Percentiles rank a stretch among this genome's conserved stretches.
Evolutionary conservation across 352 stramenopile species (phyloP).

Genomic region (Phytophthora lateralis): DNA sequence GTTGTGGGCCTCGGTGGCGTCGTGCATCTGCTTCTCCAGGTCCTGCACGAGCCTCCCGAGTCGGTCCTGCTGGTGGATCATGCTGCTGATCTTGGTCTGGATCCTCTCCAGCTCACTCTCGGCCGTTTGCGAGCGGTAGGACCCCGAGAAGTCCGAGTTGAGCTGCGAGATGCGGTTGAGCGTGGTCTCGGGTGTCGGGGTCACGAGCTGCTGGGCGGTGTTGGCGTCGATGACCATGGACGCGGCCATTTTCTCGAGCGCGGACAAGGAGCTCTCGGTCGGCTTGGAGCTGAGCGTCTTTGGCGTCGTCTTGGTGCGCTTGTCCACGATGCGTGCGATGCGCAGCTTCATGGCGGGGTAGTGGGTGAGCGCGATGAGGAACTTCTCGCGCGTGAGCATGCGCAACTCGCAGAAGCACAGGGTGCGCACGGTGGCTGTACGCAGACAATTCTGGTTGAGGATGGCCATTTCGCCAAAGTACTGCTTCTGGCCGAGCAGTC

Average conservation of each 20-base stretch:
- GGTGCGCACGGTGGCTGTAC: slow-evolving; percentile 73
- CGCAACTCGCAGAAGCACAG: slow-evolving; percentile 83
- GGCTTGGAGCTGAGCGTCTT: slow-evolving; percentile 22
- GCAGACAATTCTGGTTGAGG: slow-evolving; percentile 73
- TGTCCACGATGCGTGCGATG: slow-evolving; percentile 80
- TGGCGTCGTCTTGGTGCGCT: slow-evolving; percentile 49
- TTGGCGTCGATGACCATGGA: slow-evolving; percentile 59
- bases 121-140: slow-evolving; percentile 68
- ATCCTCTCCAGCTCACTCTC: slow-evolving; percentile 84
- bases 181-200: slow-evolving; percentile 51
- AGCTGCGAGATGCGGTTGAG: slow-evolving; percentile 85
- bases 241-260: slow-evolving; percentile 63
- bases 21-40: slow-evolving; percentile 42
- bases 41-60: slow-evolving; percentile 48
- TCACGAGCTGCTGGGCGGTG: slow-evolving; percentile 51
- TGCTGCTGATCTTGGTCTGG: slow-evolving; percentile 55
- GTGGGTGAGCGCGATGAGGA: slow-evolving; percentile 73
- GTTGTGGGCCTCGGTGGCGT: slow-evolving; percentile 8
- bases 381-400: slow-evolving; percentile 82
- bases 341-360: slow-evolving; percentile 80
- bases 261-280: slow-evolving; percentile 38
- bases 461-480: slow-evolving; percentile 89
- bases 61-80: slow-evolving; percentile 65
- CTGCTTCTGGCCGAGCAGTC: slow-evolving; percentile 76
- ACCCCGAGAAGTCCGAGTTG: slow-evolving; percentile 83